These are phyloP conservation scores for Gossypium sturtianum DNA, from an alignment of 345 rosid species.

Conservation along the genomic window DNA sequence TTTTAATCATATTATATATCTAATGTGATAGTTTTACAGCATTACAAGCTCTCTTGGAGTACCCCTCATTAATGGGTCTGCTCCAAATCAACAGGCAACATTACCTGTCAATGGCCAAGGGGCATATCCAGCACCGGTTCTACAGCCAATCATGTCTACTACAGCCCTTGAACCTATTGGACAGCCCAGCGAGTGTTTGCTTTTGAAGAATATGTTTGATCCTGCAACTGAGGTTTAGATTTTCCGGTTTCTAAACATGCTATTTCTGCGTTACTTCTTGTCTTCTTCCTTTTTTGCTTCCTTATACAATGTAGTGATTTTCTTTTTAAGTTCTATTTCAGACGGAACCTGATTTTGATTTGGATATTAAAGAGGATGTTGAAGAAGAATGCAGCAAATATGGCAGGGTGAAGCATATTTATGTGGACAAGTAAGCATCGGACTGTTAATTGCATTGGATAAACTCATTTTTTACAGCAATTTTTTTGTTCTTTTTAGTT, in stretches of 20 bases:
- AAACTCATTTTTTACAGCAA: background rate
- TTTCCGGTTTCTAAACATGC: background rate
- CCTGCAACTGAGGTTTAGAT: constrained; percentile 73
- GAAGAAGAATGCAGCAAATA: constrained; percentile 76
- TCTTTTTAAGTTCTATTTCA: constrained; percentile 27
- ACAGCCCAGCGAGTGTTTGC: constrained; percentile 73
- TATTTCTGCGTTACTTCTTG: background rate
- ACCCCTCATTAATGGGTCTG: constrained; percentile 57
- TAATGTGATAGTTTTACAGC: constrained; percentile 27
- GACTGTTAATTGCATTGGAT: background rate
- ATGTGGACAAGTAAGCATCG: constrained; percentile 77
- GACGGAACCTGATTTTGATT: constrained; percentile 76
- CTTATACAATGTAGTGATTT: constrained; percentile 3
- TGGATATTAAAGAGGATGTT: constrained; percentile 79
- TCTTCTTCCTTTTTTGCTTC: background rate
- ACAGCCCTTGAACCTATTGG: constrained; percentile 55
- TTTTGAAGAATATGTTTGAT: constrained; percentile 91
- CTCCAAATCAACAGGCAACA: constrained; percentile 40
- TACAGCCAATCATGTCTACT: constrained; percentile 49
- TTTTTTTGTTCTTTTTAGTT: background rate
- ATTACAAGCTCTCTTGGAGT: constrained; percentile 67
- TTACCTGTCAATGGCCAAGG: constrained; percentile 49
- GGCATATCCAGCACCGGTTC: constrained; percentile 42
- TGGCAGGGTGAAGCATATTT: constrained; percentile 72
- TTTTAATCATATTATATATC: background rate